These are phyloP conservation scores for Eucalyptus lansdowneana DNA, from an alignment of 345 rosid genomes.

Conservation along the genomic window DNA sequence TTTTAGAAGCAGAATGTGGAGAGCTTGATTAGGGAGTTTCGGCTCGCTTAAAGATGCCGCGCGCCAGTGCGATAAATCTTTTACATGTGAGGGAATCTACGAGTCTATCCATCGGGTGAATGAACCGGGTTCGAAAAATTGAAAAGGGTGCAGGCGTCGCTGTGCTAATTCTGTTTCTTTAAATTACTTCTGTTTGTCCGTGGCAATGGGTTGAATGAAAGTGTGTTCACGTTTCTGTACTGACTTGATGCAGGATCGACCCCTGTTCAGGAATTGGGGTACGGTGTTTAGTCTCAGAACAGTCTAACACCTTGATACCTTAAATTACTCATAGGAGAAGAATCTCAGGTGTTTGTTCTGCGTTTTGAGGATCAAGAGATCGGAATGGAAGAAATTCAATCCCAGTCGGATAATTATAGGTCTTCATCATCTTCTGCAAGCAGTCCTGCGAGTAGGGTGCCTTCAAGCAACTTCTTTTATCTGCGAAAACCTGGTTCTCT, in stretches of 20 bases:
- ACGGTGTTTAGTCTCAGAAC: not conserved
- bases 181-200: not conserved
- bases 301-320: not conserved
- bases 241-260: not conserved
- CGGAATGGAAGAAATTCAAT: conserved; percentile 92
- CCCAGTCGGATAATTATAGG: conserved; percentile 85
- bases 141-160: not conserved
- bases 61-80: not conserved
- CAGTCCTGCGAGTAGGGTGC: conserved; percentile 95
- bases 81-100: not conserved
- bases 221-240: not conserved
- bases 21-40: not conserved
- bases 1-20: not conserved
- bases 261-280: not conserved
- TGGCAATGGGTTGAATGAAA: not conserved
- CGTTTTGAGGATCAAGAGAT: not conserved
- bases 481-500: conserved; percentile 86
- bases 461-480: conserved; percentile 91
- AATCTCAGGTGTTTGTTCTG: not conserved
- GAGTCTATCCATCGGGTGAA: not conserved
- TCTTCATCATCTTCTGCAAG: conserved; percentile 97
- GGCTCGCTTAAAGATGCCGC: not conserved
- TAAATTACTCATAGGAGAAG: not conserved
- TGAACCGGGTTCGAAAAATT: not conserved
- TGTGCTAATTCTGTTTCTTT: not conserved